These are phyloP conservation scores for Akebia trifoliata DNA, from an alignment of 164 flowering plant genomes.

Conservation along the genomic window DNA sequence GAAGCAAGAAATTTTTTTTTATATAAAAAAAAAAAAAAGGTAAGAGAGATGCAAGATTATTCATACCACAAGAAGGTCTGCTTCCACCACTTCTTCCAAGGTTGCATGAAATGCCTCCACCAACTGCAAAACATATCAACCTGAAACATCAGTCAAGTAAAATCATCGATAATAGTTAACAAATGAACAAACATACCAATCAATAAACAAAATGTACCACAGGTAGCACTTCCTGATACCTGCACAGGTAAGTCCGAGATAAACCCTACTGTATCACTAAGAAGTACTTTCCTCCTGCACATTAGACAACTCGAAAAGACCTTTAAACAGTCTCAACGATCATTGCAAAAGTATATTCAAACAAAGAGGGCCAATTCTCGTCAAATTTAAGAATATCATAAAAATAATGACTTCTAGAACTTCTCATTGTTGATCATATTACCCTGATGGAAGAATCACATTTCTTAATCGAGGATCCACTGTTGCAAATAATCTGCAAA, in stretches of 20 bases:
- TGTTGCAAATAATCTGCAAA: slow-evolving; percentile 89
- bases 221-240: slow-evolving; percentile 33
- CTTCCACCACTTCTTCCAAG: slow-evolving; percentile 94
- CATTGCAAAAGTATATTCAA: neutral
- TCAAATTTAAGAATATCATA: neutral
- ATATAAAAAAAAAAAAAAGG: too few relatives aligned
- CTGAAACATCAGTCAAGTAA: slow-evolving; percentile 8
- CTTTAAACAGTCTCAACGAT: neutral
- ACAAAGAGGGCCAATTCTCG: neutral
- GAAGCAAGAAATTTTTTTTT: too few relatives aligned
- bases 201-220: neutral
- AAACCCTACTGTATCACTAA: slow-evolving; percentile 97
- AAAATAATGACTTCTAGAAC: neutral
- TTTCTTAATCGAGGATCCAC: slow-evolving; percentile 82
- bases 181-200: neutral
- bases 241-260: slow-evolving; percentile 96
- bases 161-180: neutral
- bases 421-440: slow-evolving; percentile 13
- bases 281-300: slow-evolving; percentile 80
- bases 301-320: slow-evolving; percentile 6
- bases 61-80: slow-evolving; percentile 93
- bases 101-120: slow-evolving; percentile 98
- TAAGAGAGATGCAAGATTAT: neutral
- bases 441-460: slow-evolving; percentile 96
- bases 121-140: slow-evolving; percentile 41